phyloP scores from a whole-genome alignment of 768 basidiomycete genomes.

The Mrakia gelida region DNA sequence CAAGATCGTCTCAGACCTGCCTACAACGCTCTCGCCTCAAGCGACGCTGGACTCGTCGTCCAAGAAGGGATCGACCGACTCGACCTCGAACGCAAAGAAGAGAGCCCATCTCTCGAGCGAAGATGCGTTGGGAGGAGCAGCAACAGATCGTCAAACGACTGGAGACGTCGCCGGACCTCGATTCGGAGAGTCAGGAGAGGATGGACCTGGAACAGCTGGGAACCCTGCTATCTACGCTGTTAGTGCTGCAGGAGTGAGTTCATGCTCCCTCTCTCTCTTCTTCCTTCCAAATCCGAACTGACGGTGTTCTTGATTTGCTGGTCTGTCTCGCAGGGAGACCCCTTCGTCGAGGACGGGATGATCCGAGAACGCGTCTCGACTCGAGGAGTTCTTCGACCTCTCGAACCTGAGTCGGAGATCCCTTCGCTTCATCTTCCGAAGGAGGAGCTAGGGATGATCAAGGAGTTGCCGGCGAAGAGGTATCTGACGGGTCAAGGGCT shows the following conservation, averaged over 20 bases:
- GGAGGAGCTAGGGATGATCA: slow-evolving; percentile 66
- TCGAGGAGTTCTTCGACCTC: slow-evolving; percentile 69
- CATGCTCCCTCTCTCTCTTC: slow-evolving; percentile 19
- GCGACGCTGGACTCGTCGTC: slow-evolving; percentile 3
- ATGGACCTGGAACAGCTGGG: slow-evolving; percentile 24
- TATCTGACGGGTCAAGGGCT: slow-evolving; percentile 54
- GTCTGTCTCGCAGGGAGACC: slow-evolving; percentile 18
- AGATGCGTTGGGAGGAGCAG: not conserved
- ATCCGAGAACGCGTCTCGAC: slow-evolving; percentile 86
- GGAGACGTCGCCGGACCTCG: slow-evolving; percentile 23
- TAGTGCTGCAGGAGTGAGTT: slow-evolving; percentile 26
- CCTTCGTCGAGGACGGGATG: slow-evolving; percentile 56
- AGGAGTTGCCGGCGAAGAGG: slow-evolving; percentile 66
- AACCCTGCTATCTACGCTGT: slow-evolving; percentile 26
- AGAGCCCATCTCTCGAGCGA: not conserved
- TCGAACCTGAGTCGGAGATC: slow-evolving; percentile 69
- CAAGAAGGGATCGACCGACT: not conserved
- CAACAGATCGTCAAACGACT: slow-evolving; percentile 6
- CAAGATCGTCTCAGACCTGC: not conserved
- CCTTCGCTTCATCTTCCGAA: slow-evolving; percentile 61
- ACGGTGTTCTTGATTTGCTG: not conserved
- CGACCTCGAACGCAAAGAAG: not conserved
- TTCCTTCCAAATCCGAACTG: not conserved
- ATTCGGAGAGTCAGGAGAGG: slow-evolving; percentile 10
- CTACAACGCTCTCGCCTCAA: not conserved